Evolutionary conservation across 345 rosid genomes (phyloP), one percentile per base, ranked within the genome.

Genomic region (Populus davidiana): DNA sequence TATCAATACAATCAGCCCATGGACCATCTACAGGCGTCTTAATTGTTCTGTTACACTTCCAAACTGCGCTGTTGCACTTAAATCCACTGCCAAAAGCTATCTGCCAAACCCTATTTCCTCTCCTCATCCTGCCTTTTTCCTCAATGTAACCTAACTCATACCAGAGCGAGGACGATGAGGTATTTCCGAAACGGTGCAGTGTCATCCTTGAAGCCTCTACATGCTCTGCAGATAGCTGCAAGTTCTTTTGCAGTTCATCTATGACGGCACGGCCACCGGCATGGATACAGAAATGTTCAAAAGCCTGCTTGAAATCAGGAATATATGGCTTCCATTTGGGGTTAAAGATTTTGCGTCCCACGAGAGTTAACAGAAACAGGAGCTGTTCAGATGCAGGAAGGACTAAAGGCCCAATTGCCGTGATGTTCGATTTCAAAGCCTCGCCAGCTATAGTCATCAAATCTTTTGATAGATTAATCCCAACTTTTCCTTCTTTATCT

Each of bases 161-260:
- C 92, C 93, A 88, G 27, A 90, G 79, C 6, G 92, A 91, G 9
- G 90, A 90, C 2, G 93, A 89, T 44, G 94, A 92, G 16, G 91
- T 89, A 70, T 89, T 88, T 38, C 90, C 88, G 54, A 89, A 89
- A 66, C 89, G 82, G 73, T 86, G 86, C 21, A 90, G 86, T 4
- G 90, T 86, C 91, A 87, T 92, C 80, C 85, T 84, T 4, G 93
- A 88, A 33, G 93, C 89, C 77, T 89, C 94, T 0, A 86, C 83
- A 54, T 85, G 91, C 63, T 84, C 86, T 14, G 86, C 77, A 1
- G 79, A 79, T 59, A 89, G 79, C 82, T 82, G 85, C 73, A 89
- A 69, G 74, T 80, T 87, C 78, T 82, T 83, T 63, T 84, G 89
- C 68, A 87, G 81, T 17, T 86, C 88, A 66, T 90, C 90, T 29